phyloP scores from a whole-genome alignment of 139 green algal genomes.

The Raphidocelis subcapitata region DNA sequence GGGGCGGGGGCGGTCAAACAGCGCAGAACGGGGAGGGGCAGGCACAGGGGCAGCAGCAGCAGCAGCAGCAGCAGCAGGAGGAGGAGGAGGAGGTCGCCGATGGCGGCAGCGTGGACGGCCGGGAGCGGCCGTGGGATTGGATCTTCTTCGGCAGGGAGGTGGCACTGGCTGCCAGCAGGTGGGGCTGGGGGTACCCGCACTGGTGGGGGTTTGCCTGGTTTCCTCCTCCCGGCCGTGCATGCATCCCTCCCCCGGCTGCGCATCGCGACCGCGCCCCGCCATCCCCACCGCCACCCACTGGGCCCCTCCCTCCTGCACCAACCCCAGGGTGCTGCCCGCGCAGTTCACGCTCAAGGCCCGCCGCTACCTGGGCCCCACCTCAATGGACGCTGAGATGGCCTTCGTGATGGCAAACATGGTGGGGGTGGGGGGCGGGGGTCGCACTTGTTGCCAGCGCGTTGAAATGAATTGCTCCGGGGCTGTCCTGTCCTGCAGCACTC shows the following conservation, averaged over 20 bases:
- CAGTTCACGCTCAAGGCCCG: conserved; percentile 67
- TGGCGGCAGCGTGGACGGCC: background rate
- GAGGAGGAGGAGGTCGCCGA: too few relatives aligned
- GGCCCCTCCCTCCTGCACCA: too few relatives aligned
- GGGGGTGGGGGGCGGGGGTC: background rate
- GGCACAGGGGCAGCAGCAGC: background rate
- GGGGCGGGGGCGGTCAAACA: too few relatives aligned
- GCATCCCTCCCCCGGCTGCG: background rate
- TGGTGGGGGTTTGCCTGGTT: background rate
- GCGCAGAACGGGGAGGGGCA: background rate
- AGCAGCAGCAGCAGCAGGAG: too few relatives aligned
- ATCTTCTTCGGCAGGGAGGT: conserved; percentile 85
- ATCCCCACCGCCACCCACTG: background rate
- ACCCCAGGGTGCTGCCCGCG: background rate
- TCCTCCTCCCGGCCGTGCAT: background rate
- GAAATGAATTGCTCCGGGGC: too few relatives aligned
- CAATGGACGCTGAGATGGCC: conserved; percentile 94
- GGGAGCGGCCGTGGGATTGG: conserved; percentile 20
- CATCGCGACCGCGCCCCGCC: too few relatives aligned
- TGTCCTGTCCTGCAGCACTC: too few relatives aligned
- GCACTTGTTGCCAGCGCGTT: too few relatives aligned
- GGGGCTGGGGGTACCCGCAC: too few relatives aligned
- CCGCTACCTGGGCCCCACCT: conserved; percentile 91
- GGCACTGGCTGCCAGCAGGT: conserved; percentile 3
- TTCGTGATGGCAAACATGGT: conserved; percentile 93